Conservation (phyloP, 2,329 filamentous ascomycete species). For the Beauveria medogensis region DNA sequence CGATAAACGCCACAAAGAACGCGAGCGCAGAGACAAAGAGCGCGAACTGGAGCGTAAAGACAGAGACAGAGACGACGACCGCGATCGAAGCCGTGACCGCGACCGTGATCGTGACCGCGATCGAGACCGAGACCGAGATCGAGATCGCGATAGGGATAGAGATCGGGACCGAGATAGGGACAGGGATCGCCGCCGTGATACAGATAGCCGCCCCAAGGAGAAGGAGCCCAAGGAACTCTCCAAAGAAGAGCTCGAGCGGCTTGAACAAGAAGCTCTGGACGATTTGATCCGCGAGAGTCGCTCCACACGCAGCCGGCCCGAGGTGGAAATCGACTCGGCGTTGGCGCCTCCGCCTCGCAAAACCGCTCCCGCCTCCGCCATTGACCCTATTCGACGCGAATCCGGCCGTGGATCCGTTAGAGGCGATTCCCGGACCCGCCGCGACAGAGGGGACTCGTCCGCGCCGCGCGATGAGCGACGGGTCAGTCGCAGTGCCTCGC, state of each 20-base stretch:
- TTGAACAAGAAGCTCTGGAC: conserved; percentile 51
- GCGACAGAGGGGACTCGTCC: conserved; percentile 19
- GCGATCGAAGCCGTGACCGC: conserved; percentile 20
- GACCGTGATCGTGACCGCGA: conserved; percentile 28
- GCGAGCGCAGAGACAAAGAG: conserved; percentile 30
- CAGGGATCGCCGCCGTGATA: conserved; percentile 24
- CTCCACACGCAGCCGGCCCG: conserved; percentile 38
- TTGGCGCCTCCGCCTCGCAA: conserved; percentile 48
- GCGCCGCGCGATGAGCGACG: conserved; percentile 22
- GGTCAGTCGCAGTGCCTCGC: conserved; percentile 26
- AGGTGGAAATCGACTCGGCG: conserved; percentile 48
- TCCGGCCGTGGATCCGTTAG: conserved; percentile 34
- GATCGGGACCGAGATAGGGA: conserved; percentile 25
- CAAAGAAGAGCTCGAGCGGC: conserved; percentile 48
- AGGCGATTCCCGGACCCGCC: conserved; percentile 26
- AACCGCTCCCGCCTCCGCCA: conserved; percentile 47
- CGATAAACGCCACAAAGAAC: conserved; percentile 32
- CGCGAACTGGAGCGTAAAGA: conserved; percentile 22
- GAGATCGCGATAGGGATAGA: conserved; percentile 24
- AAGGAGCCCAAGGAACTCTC: conserved; percentile 42
- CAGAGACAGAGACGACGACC: conserved; percentile 14
- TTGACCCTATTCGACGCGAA: conserved; percentile 45
- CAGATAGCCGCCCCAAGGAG: conserved; percentile 24
- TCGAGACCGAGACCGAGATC: conserved; percentile 21
- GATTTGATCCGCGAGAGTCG: conserved; percentile 53